Evolutionary conservation across 768 basidiomycete genomes (phyloP).

Genomic region (Dacryopinax primogenitus): DNA sequence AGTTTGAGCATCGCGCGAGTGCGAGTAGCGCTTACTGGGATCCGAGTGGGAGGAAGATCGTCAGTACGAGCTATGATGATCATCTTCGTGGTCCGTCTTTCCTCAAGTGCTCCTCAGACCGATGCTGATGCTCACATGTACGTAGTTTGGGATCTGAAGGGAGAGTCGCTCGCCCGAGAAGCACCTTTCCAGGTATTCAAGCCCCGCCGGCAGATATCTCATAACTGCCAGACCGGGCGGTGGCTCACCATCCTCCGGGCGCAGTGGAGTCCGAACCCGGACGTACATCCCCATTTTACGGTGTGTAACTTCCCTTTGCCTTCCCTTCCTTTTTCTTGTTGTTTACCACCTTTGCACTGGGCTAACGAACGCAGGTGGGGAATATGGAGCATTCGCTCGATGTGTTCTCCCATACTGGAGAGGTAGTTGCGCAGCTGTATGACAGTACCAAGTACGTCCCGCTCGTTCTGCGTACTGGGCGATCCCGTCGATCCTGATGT

Average conservation of each 20-base stretch:
- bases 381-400: constrained; percentile 69
- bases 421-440: constrained; percentile 48
- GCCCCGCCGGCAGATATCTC: constrained; percentile 49
- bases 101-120: not conserved
- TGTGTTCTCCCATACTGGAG: constrained; percentile 66
- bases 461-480: no score
- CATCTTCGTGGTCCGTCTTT: constrained; percentile 47
- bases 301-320: constrained; percentile 34
- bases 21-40: constrained; percentile 82
- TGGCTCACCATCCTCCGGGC: constrained; percentile 71
- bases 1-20: constrained; percentile 59
- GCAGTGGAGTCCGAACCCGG: constrained; percentile 64
- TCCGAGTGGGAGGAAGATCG: constrained; percentile 59
- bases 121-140: not conserved
- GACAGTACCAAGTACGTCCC: constrained; percentile 41
- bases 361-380: constrained; percentile 39
- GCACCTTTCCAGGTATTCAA: constrained; percentile 44
- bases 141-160: constrained; percentile 64
- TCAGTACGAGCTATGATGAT: constrained; percentile 79
- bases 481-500: not conserved
- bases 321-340: no score
- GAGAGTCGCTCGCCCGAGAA: constrained; percentile 33
- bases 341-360: not conserved
- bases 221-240: constrained; percentile 71
- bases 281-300: constrained; percentile 72